A percentile compares a stretch with the other conserved stretches of the same genome.
Conservation (phyloP, 306 rosid species). For the Corylus avellana region DNA sequence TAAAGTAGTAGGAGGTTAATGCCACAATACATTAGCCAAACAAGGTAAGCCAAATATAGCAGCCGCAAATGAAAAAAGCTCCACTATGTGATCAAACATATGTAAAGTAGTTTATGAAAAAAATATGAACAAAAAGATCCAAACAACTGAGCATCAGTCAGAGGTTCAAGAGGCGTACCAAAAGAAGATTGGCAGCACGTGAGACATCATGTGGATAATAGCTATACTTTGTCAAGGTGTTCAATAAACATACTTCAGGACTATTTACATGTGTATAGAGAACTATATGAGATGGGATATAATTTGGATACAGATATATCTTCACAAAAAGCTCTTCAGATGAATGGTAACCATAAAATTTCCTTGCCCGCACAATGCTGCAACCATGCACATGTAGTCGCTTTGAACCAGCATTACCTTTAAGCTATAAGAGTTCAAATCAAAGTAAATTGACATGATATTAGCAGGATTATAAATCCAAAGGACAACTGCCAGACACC, state of each 20-base stretch:
- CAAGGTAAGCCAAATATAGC: neutral
- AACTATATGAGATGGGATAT: slow-evolving; percentile 11
- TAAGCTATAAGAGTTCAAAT: slow-evolving; percentile 52
- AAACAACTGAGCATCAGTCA: slow-evolving; percentile 13
- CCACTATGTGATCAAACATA: neutral
- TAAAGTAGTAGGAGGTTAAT: neutral
- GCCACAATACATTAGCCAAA: neutral
- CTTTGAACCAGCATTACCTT: slow-evolving; percentile 60
- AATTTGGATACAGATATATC: slow-evolving; percentile 86
- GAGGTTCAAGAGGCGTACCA: slow-evolving; percentile 52
- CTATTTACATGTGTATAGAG: neutral
- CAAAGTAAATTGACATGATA: neutral
- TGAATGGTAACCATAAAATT: slow-evolving; percentile 83
- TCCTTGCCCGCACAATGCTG: slow-evolving; percentile 84
- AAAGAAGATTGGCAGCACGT: slow-evolving; percentile 84
- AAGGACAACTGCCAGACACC: slow-evolving; percentile 12
- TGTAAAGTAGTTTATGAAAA: neutral
- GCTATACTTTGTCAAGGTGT: slow-evolving; percentile 72
- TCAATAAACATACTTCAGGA: slow-evolving; percentile 16
- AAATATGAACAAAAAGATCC: neutral
- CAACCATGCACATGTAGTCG: slow-evolving; percentile 85
- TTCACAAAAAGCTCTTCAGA: slow-evolving; percentile 81
- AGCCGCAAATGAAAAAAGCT: neutral
- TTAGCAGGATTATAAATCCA: neutral
- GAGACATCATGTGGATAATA: slow-evolving; percentile 90